Evolutionary conservation across 2,329 filamentous ascomycete species (phyloP), one percentile per base, ranked within the genome.

Genomic region (Leptosphaerulina australis): DNA sequence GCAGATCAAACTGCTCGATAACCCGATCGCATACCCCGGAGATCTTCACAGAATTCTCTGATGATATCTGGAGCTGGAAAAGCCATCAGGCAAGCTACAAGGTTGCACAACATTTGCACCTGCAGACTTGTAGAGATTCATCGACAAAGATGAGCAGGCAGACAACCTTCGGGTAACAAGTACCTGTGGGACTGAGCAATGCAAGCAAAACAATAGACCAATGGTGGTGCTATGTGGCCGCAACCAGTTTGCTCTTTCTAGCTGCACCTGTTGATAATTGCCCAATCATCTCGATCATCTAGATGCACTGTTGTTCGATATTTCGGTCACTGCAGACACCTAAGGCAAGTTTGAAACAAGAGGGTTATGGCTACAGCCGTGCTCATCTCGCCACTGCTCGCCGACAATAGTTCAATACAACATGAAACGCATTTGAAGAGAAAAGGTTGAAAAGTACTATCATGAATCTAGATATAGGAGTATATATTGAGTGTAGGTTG

Each of bases 401-500:
- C 69, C 66, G 71, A 70, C 62, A 62, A 63, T 71, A 70, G 69
- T 50, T 59, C 48, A 47, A 59, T 43, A 50, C 54, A 58, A 50
- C 36, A 43, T 51, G 63, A 68, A 70, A 73, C 71, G 68, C 50
- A 53, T 40, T 55, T 54, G 35, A 53, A 66, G 60, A 55, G 59
- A 56, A 56, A 64, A 64, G 69, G 69, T 62, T 68, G 68, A 69
- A 47, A 66, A 50, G 64, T 66, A 68, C 62, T 67, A 50, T 57
- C 24, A 39, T 39, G 40, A 48, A 58, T 37, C 55, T 49, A 52
- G 48, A 60, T 58, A 50, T 56, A 58, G 35, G 52, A 58, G 58
- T 70, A 67, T 70, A 70, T 73, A 71, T 73, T 68, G 62, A 65
- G 62, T 63, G 58, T 62, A 57, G 60, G 62, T 58, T n/a, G n/a